Base-by-base conservation (phyloP, 306 rosid species). In the Albizia julibrissin region DNA sequence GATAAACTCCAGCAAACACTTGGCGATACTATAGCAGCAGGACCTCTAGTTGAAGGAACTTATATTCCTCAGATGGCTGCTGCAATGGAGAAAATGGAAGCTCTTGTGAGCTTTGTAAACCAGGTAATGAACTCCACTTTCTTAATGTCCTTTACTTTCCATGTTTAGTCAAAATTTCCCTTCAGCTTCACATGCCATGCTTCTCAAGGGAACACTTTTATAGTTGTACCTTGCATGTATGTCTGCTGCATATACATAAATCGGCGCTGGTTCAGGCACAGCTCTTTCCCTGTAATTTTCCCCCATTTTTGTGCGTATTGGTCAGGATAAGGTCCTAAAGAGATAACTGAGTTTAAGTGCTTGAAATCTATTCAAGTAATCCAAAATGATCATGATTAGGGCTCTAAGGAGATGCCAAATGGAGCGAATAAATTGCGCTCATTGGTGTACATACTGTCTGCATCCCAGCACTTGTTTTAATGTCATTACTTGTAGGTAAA, bases 51-150 rank as follows among this genome's bases (percentile, higher is more conserved):
- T 65, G 97, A 92, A 86, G 98, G 87, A 74, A 83, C 83, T 69
- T 89, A 75, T 84, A 74, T 80, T 58, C 89, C 89, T 5, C 99
- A 89, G 43, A 84, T 91, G 90, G 85, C 84, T 40, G 82, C 85
- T 74, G 99, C 99, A 13, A 88, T 93, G 92, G 94, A 92, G 87
- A 92, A 74, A 82, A 83, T 96, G 90, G 91, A 94, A 85, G 92
- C 86, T 71, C 91, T 96, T 7, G 89, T 86, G 79, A 40, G 87
- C 92, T 96, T 93, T 85, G 93, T 92, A 64, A 85, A 79, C 75
- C 94, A 96, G 98, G 99, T 96, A 91, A 80, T 39, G 26, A 65
- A 46, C 72, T 65, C 0, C 16, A 22, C 67, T 26, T 54, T 74
- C 64, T 71, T 44, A 43, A 31, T 49, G 21, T 62, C 49, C 62